Conservation (phyloP, 257 asterid species). For the Solanum pennellii region DNA sequence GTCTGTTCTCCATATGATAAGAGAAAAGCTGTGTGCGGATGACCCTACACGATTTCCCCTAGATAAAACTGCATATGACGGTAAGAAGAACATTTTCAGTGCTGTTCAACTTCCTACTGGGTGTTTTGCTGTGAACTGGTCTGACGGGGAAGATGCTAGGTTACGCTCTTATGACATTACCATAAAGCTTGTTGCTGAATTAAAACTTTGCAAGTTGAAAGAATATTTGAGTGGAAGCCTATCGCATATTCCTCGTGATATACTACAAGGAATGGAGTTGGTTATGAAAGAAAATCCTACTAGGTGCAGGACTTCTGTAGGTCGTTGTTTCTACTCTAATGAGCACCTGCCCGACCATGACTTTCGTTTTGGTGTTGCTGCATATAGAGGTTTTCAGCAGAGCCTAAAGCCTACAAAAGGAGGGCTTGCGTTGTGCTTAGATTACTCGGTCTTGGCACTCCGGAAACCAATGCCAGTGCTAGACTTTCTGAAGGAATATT, state of each 20-base stretch:
- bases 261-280: slow-evolving; percentile 56
- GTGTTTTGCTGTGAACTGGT: slow-evolving; percentile 15
- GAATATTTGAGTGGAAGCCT: slow-evolving; percentile 37
- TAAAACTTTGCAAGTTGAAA: slow-evolving; percentile 30
- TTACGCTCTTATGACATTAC: slow-evolving; percentile 20
- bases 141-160: slow-evolving; percentile 28
- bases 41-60: slow-evolving; percentile 19
- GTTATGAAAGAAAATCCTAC: slow-evolving; percentile 67
- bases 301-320: slow-evolving; percentile 20
- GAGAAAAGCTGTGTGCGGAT: slow-evolving; percentile 25
- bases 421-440: slow-evolving; percentile 48
- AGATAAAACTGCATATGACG: slow-evolving; percentile 41
- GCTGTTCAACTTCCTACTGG: slow-evolving; percentile 32
- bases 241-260: slow-evolving; percentile 38
- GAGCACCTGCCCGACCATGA: slow-evolving; percentile 9
- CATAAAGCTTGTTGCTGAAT: slow-evolving; percentile 29
- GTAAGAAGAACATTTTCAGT: slow-evolving; percentile 58
- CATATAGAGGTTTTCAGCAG: slow-evolving; percentile 43
- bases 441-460: slow-evolving; percentile 42
- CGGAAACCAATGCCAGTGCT: slow-evolving; percentile 38
- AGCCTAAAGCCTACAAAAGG: slow-evolving; percentile 52
- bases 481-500: slow-evolving; percentile 26
- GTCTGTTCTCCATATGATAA: slow-evolving; percentile 25
- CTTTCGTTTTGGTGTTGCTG: slow-evolving; percentile 38
- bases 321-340: slow-evolving; percentile 33